Base-by-base conservation (phyloP, 306 rosid genomes). In the Benincasa hispida region DNA sequence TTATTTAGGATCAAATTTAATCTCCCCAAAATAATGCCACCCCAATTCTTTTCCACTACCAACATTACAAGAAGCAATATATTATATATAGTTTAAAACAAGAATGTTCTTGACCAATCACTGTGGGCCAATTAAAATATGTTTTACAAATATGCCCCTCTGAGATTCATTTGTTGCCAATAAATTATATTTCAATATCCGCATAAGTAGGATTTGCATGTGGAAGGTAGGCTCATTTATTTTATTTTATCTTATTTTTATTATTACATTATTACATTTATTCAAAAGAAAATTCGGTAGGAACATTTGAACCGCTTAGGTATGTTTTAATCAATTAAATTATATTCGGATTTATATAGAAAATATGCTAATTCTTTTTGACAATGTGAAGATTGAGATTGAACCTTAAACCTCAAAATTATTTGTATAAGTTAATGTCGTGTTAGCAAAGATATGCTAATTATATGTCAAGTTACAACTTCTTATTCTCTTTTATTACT, bases 21-120 rank as follows among this genome's bases (percentile, higher is more conserved):
- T 69, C 15, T 69, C 75, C 37, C 22, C 14, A 45, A 69, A 69
- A 69, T 34, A 69, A 69, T 69, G 75, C 37, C 75, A 13, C 37
- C 74, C 75, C 75, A 69, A 69, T 69, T 69, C 75, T 45, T 68
- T 69, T 69, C 75, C 75, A 69, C 75, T 69, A 69, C 56, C 56
- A 69, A 67, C 27, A 68, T 68, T 11, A 21, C 27, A 41, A 41
- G 22, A 42, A 0, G 6, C 19, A 39, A 45, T 68, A 22, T 41
- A 39, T 68, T 37, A 1, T 68, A 39, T 41, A 22, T 41, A 41
- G 69, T 62, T 62, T 62, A 1, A 32, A 42, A 21, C 10, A 39
- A 50, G 5, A 67, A 14, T 1, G 54, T 67, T 2, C 12, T 42
- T 42, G 56, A 69, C 75, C 73, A 25, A 24, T 39, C 54, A 41